Evolutionary conservation across 495 filamentous ascomycete genomes (phyloP), one percentile per base, ranked within the genome.

Genomic region (Penicillium cosmopolitanum): DNA sequence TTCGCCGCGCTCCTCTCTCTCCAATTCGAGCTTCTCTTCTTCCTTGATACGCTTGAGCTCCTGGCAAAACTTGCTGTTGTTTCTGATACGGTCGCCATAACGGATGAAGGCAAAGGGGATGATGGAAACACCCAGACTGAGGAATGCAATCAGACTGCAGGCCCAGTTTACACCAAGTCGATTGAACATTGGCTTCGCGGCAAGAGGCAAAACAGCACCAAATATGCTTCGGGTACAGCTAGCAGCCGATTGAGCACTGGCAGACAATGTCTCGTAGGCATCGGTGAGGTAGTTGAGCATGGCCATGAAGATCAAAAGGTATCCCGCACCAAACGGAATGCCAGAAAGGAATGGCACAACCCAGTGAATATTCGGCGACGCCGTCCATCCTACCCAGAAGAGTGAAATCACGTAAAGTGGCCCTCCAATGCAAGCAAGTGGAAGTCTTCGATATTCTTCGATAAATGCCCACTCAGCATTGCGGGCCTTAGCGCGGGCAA

Each of bases 201-300:
- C 78, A 6, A 81, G 71, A 2, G 78, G 77, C 18, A 79, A 60
- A 1, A 80, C 67, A 13, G 78, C 78, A 18, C 74, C 77, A 2
- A 78, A 56, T 2, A 71, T 67, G 46, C 76, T 79, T 35, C 76
- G 68, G 0, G 70, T 72, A 51, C 76, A 77, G 60, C 67, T 73
- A 1, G 74, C 65, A 3, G 78, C 77, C 0, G 75, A 74, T 34
- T 80, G 67, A 1, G 77, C 78, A 25, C 75, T 77, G 2, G 78
- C 75, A 6, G 78, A 76, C 21, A 73, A 66, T 0, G 68, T 75
- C 43, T 74, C 73, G 46, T 81, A 81, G 21, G 77, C 75, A 51
- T 81, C 78, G 13, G 74, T 74, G 25, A 81, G 66, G 54, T 80
- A 81, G 65, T 80, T 81, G 16, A 76, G 57, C 62, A 79, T 74